Evolutionary conservation across 2,329 filamentous ascomycete genomes (phyloP), one percentile per base, ranked within the genome.

Genomic region (Fusarium guadeloupense): DNA sequence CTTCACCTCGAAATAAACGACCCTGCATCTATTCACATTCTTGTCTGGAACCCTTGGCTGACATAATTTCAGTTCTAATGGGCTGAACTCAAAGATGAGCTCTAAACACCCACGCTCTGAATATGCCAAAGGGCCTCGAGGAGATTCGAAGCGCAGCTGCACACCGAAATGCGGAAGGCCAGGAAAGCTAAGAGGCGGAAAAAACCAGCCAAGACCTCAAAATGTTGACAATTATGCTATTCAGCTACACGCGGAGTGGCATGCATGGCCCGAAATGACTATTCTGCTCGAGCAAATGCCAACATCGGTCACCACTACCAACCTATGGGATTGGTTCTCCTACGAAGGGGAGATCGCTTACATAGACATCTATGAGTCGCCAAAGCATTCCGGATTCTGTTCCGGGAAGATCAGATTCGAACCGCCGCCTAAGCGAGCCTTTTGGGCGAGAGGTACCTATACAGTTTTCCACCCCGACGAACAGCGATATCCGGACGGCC

Each of bases 371-470:
- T 81, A 78, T 9, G 61, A 65, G 4, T 23, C 47, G 3, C 17
- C 31, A 6, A 23, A 25, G 7, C 41, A 30, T 3, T 14, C 51
- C 4, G 44, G 40, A 69, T 76, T 42, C 56, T 64, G 6, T 60
- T 74, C 25, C 75, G 82, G n/a, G 54, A 75, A 21, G 69, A 73
- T 91, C 28, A 77, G 76, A 3, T 89, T 90, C 59, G 82, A 80
- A 69, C 86, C 87, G 0, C 83, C 85, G 0, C 85, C 86, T 0
- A 39, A 66, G 9, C 64, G 64, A 4, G 69, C 76, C 1, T 88
- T 89, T 65, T 88, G 86, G 84, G 63, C 61, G 2, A 74, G 74
- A 9, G 64, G 67, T 1, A 59, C 74, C 9, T 69, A 71, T 50
- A 26, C 19, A 3, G 59, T 80, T 21, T 26, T 21, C 2, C 70